A percentile compares a stretch with the other conserved stretches of the same genome.
Conservation (phyloP, 805 yeast genomes). For the Hanseniaspora lindneri region DNA sequence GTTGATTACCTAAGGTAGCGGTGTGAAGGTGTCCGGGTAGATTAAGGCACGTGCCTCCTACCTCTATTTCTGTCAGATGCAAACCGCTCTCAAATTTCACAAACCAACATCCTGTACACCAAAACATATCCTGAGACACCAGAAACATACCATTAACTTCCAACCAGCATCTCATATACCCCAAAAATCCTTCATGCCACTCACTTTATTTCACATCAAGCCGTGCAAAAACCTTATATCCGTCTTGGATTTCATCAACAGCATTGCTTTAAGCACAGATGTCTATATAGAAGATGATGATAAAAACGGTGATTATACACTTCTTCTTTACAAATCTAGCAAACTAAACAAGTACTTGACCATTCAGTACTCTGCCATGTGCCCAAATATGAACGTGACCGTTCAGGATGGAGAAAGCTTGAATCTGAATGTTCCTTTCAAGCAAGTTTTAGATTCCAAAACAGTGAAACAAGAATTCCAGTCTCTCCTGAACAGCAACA, state of each 20-base stretch:
- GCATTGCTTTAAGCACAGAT: slow-evolving; percentile 5
- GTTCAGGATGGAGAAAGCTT: slow-evolving; percentile 3
- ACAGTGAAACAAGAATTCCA: slow-evolving; percentile 8
- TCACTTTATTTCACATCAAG: slow-evolving; percentile 2
- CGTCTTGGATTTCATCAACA: slow-evolving; percentile 6
- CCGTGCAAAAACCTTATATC: not conserved
- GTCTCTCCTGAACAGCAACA: slow-evolving; percentile 13
- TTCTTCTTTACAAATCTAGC: slow-evolving; percentile 11
- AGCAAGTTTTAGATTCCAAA: not conserved
- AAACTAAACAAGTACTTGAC: slow-evolving; percentile 10
- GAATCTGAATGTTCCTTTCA: not conserved
- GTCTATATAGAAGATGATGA: not conserved
- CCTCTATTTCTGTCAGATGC: too few species aligned
- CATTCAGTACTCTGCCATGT: not conserved
- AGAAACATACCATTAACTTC: too few species aligned
- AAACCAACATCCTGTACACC: too few species aligned
- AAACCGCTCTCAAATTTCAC: too few species aligned
- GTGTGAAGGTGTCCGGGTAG: too few species aligned
- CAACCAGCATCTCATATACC: too few species aligned
- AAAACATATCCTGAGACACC: not conserved
- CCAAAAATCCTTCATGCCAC: too few species aligned
- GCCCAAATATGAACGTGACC: not conserved
- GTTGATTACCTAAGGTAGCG: too few species aligned
- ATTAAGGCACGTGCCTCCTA: too few species aligned
- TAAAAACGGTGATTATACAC: not conserved